Evolutionary conservation across 768 basidiomycete genomes (phyloP).

Genomic region (Russula brevipes): DNA sequence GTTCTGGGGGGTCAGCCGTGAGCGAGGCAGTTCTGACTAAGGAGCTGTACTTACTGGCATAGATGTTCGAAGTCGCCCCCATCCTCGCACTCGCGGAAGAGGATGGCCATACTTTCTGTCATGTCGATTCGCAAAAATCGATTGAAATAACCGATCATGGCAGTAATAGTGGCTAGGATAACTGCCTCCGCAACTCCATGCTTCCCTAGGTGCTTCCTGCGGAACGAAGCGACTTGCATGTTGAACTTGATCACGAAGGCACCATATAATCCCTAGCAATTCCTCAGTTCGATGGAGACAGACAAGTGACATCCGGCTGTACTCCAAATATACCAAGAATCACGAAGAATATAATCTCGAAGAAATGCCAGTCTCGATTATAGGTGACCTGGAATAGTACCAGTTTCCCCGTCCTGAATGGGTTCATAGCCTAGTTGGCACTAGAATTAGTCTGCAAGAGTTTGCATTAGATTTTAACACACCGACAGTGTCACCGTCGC

Average conservation of each 20-base stretch:
- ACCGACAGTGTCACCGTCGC: constrained; percentile 96
- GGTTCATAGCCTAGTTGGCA: constrained; percentile 81
- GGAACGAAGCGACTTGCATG: constrained; percentile 89
- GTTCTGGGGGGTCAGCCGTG: constrained; percentile 45
- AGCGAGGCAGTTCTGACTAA: constrained; percentile 8
- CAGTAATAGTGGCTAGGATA: constrained; percentile 81
- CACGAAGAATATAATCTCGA: constrained; percentile 95
- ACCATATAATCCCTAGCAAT: constrained; percentile 83
- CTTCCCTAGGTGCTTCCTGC: constrained; percentile 79
- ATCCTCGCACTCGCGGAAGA: constrained; percentile 94
- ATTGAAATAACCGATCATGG: constrained; percentile 90
- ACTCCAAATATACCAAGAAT: constrained; percentile 96
- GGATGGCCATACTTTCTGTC: constrained; percentile 92
- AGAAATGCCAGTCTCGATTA: constrained; percentile 97
- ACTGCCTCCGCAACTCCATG: constrained; percentile 90
- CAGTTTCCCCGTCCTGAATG: constrained; percentile 94
- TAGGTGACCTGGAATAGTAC: constrained; percentile 98
- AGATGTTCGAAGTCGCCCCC: constrained; percentile 86
- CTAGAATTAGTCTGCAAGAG: background rate
- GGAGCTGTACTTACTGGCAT: constrained; percentile 73
- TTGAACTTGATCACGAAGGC: constrained; percentile 98
- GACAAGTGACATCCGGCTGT: constrained; percentile 5
- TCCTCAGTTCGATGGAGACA: background rate
- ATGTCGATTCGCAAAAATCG: constrained; percentile 94
- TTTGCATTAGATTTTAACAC: constrained; percentile 32